Evolutionary conservation across 2,329 filamentous ascomycete species (phyloP).

Genomic region (Botrytis medusae): DNA sequence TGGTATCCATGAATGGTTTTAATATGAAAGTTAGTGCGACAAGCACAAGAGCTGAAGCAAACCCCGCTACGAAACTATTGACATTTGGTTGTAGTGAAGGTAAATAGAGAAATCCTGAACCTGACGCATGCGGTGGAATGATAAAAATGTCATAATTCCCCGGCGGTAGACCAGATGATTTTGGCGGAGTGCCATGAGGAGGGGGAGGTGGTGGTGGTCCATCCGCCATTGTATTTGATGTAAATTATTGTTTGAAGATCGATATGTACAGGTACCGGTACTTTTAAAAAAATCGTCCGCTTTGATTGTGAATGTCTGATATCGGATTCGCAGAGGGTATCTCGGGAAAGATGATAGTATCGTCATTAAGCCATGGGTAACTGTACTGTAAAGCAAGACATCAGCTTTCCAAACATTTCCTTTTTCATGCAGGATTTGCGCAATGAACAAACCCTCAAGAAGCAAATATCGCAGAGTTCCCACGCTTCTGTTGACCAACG

Average conservation of each 20-base stretch:
- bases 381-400: slow-evolving; percentile 8
- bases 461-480: background rate
- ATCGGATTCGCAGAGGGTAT: slow-evolving; percentile 10
- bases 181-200: slow-evolving; percentile 78
- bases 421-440: background rate
- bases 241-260: background rate
- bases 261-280: slow-evolving; percentile 15
- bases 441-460: slow-evolving; percentile 2
- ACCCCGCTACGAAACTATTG: slow-evolving; percentile 89
- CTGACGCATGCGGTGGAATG: slow-evolving; percentile 87
- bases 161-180: slow-evolving; percentile 70
- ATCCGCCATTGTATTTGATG: slow-evolving; percentile 20
- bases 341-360: background rate
- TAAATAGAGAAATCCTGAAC: slow-evolving; percentile 89
- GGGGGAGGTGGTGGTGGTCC: slow-evolving; percentile 68
- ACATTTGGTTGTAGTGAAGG: slow-evolving; percentile 81
- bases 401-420: slow-evolving; percentile 9
- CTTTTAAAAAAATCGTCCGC: background rate
- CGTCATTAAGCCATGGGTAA: slow-evolving; percentile 6
- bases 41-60: slow-evolving; percentile 70
- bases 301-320: background rate
- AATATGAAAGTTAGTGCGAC: slow-evolving; percentile 72
- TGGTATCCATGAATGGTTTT: slow-evolving; percentile 68
- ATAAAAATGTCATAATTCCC: slow-evolving; percentile 98
- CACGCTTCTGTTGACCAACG: slow-evolving; percentile 4